Percentiles rank a stretch among this genome's conserved stretches.
Evolutionary conservation across 2,329 filamentous ascomycete species (phyloP).

Genomic region (Sporothrix euskadiensis): DNA sequence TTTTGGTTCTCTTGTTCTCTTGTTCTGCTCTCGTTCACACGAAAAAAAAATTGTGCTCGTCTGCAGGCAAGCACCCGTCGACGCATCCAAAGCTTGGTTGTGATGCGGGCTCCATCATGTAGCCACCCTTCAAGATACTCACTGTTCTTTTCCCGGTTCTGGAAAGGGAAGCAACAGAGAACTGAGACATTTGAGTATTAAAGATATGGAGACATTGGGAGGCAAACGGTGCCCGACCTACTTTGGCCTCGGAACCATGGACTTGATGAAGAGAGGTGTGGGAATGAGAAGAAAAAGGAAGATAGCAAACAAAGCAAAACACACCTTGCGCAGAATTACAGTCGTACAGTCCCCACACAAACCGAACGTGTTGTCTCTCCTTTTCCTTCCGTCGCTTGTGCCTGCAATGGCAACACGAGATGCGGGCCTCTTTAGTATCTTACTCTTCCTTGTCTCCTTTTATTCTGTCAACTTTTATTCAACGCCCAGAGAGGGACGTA

Average conservation of each 20-base stretch:
- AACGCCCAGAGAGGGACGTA: background rate
- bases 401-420: background rate
- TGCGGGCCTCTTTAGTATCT: background rate
- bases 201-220: background rate
- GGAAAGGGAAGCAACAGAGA: background rate
- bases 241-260: background rate
- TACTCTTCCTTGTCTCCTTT: background rate
- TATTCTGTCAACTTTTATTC: too few relatives aligned
- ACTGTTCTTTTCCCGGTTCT: background rate
- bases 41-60: background rate
- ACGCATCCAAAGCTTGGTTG: slow-evolving; percentile 1
- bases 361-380: background rate
- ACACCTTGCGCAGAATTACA: background rate
- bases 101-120: background rate
- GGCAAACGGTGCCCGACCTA: background rate
- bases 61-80: background rate
- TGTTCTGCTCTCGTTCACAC: background rate
- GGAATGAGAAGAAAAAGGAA: background rate
- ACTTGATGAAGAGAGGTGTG: background rate
- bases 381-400: background rate
- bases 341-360: background rate
- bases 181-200: background rate
- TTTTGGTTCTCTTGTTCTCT: background rate
- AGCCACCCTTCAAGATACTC: background rate
- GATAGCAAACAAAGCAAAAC: slow-evolving; percentile 15